Conservation (phyloP, 2,329 filamentous ascomycete genomes). For the Botrytis galanthina region DNA sequence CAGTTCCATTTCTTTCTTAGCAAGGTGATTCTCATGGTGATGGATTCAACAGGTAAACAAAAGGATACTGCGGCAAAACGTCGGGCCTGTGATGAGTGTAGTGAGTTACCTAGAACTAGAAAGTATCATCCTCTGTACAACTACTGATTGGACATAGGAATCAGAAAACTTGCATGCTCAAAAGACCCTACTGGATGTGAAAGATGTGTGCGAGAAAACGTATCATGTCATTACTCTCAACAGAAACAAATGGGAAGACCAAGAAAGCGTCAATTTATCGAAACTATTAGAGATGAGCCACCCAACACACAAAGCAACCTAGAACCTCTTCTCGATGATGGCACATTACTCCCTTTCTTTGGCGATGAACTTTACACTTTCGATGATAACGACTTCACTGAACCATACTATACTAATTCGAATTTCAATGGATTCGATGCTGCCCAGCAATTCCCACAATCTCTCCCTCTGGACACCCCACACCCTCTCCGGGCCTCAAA, state of each 20-base stretch:
- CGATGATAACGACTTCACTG: constrained; percentile 20
- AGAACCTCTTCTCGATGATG: constrained; percentile 21
- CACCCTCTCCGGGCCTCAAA: neutral
- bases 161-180: constrained; percentile 62
- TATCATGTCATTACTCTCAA: constrained; percentile 59
- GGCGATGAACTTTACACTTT: constrained; percentile 22
- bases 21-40: constrained; percentile 14
- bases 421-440: constrained; percentile 2
- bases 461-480: neutral
- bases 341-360: constrained; percentile 23
- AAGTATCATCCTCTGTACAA: neutral
- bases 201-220: constrained; percentile 56
- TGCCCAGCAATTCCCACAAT: constrained; percentile 2
- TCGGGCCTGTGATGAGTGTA: constrained; percentile 65
- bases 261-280: constrained; percentile 50
- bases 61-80: constrained; percentile 46
- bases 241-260: constrained; percentile 68
- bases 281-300: constrained; percentile 27
- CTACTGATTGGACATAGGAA: constrained; percentile 46
- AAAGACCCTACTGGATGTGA: constrained; percentile 60
- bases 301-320: constrained; percentile 6
- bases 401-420: constrained; percentile 24
- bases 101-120: constrained; percentile 46
- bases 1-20: neutral
- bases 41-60: constrained; percentile 21